phyloP scores from a whole-genome alignment of 768 basidiomycete genomes.

The Dioszegia crocea region DNA sequence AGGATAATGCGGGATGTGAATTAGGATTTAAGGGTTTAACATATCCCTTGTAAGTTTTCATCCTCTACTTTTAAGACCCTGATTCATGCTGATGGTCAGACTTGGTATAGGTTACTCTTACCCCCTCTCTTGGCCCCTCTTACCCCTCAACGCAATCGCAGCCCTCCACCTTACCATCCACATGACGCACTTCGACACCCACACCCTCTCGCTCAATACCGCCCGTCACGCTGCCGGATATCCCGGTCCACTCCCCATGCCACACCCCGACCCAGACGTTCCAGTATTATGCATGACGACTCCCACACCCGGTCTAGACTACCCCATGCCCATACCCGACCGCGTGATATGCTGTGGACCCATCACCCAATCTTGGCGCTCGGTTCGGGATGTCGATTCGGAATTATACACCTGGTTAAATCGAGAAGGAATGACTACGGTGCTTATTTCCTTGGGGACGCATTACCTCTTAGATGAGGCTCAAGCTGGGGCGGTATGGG shows the following conservation, averaged over 20 bases:
- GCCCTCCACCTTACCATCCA: constrained; percentile 9
- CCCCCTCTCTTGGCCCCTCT: constrained; percentile 19
- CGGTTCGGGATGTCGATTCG: constrained; percentile 14
- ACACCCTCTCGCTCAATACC: constrained; percentile 5
- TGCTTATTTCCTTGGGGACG: constrained; percentile 26
- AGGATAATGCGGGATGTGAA: constrained; percentile 16
- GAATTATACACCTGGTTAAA: constrained; percentile 18
- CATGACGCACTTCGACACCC: constrained; percentile 11
- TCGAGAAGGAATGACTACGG: not conserved
- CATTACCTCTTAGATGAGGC: constrained; percentile 4
- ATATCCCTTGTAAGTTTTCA: constrained; percentile 19
- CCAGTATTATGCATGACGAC: constrained; percentile 4
- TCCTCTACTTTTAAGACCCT: not conserved
- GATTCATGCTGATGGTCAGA: not conserved
- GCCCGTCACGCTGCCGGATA: constrained; percentile 22
- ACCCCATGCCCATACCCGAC: constrained; percentile 14
- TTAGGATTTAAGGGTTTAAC: constrained; percentile 10
- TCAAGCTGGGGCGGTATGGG: constrained; percentile 11
- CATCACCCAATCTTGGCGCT: constrained; percentile 8
- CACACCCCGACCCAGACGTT: constrained; percentile 6
- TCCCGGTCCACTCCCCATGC: constrained; percentile 10
- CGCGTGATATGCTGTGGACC: constrained; percentile 23
- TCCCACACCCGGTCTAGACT: constrained; percentile 9
- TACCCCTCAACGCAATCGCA: constrained; percentile 13
- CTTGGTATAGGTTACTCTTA: constrained; percentile 13